A percentile compares a stretch with the other conserved stretches of the same genome.
phyloP scores from a whole-genome alignment of 2,329 filamentous ascomycete species.

The Pseudodiploospora longispora region DNA sequence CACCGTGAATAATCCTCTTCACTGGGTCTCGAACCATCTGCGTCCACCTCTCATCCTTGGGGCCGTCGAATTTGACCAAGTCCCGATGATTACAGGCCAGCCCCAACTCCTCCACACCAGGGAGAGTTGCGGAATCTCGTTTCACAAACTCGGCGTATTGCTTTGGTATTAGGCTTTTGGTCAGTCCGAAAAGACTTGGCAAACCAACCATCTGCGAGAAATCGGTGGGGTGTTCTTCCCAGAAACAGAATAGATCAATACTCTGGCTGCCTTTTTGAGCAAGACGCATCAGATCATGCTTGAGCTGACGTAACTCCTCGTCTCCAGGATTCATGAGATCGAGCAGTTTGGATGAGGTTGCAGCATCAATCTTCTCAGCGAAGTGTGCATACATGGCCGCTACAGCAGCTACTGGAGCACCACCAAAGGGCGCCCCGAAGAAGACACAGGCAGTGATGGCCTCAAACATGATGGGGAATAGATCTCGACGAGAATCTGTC shows the following conservation, averaged over 20 bases:
- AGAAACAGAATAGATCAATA: slow-evolving; percentile 31
- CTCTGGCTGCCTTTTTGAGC: slow-evolving; percentile 25
- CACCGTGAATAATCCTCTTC: slow-evolving; percentile 29
- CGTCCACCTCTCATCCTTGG: slow-evolving; percentile 29
- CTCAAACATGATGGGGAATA: slow-evolving; percentile 32
- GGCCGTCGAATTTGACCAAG: slow-evolving; percentile 33
- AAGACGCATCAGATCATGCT: slow-evolving; percentile 30
- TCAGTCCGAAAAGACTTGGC: slow-evolving; percentile 15
- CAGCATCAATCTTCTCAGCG: slow-evolving; percentile 23
- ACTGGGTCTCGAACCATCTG: slow-evolving; percentile 27
- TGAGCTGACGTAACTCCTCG: slow-evolving; percentile 28
- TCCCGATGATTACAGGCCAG: slow-evolving; percentile 30
- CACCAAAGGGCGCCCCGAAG: slow-evolving; percentile 34
- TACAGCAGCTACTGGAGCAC: slow-evolving; percentile 26
- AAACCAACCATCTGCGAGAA: slow-evolving; percentile 28
- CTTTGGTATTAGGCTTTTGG: slow-evolving; percentile 19
- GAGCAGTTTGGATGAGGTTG: slow-evolving; percentile 28
- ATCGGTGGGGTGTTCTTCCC: slow-evolving; percentile 30
- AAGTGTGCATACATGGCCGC: slow-evolving; percentile 29
- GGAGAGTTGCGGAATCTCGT: slow-evolving; percentile 30
- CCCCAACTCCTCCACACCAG: slow-evolving; percentile 24
- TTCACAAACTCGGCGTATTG: slow-evolving; percentile 30
- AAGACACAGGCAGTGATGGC: slow-evolving; percentile 30
- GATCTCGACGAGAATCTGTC: slow-evolving; percentile 26
- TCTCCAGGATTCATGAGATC: slow-evolving; percentile 33